Percentiles rank a stretch among this genome's conserved stretches.
phyloP scores from a whole-genome alignment of 2,329 filamentous ascomycete species.

The Pseudogymnoascus sp. region DNA sequence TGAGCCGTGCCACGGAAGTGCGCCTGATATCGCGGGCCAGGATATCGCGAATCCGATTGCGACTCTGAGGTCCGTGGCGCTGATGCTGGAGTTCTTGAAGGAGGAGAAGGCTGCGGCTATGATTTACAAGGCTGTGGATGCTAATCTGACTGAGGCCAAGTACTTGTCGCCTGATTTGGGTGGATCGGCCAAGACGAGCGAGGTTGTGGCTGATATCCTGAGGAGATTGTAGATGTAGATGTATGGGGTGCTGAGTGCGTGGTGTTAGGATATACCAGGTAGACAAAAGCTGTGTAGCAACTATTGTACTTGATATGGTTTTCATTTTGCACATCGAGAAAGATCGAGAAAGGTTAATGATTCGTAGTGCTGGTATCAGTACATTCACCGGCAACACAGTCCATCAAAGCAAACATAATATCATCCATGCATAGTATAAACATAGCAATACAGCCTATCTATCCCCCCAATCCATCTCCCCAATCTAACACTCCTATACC shows the following conservation, averaged over 20 bases:
- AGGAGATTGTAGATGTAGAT: constrained; percentile 57
- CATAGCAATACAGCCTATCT: not conserved
- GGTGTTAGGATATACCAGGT: not conserved
- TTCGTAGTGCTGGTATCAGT: too few species aligned
- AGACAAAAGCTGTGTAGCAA: constrained; percentile 2
- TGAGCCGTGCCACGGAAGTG: constrained; percentile 94
- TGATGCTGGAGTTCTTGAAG: constrained; percentile 95
- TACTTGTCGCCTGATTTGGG: constrained; percentile 85
- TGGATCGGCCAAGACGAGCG: constrained; percentile 73
- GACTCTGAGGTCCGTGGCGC: constrained; percentile 78
- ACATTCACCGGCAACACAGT: not conserved
- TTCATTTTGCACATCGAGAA: too few species aligned
- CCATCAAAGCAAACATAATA: not conserved
- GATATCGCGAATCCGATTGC: constrained; percentile 95
- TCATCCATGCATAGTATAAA: not conserved
- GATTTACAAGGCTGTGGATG: constrained; percentile 91
- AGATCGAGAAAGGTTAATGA: too few species aligned
- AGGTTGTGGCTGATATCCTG: constrained; percentile 83
- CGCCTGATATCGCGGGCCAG: constrained; percentile 89
- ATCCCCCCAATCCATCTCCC: not conserved
- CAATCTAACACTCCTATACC: not conserved
- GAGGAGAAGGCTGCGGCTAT: constrained; percentile 78
- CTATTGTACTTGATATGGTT: not conserved
- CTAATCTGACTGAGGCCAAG: constrained; percentile 74
- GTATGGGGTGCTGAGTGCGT: constrained; percentile 12